phyloP scores from a whole-genome alignment of 106 monocot species.

The Allium cepa region DNA sequence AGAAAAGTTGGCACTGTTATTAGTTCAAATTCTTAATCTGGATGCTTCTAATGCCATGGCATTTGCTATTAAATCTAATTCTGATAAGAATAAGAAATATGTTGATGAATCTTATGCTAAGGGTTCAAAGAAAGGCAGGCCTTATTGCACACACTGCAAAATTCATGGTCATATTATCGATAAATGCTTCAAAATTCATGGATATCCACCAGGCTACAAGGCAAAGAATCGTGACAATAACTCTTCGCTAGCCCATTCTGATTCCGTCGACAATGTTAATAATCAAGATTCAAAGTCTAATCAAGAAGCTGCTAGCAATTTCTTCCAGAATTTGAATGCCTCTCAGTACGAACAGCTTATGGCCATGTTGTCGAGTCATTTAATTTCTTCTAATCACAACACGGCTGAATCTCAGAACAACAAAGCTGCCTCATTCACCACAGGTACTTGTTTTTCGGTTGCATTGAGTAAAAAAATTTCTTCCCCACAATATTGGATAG shows the following conservation, averaged over 20 bases:
- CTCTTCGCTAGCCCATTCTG: too few species aligned
- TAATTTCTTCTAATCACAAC: too few species aligned
- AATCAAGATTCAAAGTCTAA: background rate
- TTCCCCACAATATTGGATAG: background rate
- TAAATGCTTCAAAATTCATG: background rate
- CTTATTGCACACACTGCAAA: background rate
- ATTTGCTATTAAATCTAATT: background rate
- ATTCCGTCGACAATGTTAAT: too few species aligned
- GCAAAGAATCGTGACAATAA: background rate
- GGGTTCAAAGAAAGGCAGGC: background rate
- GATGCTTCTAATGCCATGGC: background rate
- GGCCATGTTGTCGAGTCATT: too few species aligned
- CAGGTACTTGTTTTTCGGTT: too few species aligned
- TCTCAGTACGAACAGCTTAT: too few species aligned
- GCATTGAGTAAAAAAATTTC: too few species aligned
- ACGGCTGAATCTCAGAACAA: too few species aligned
- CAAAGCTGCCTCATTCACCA: too few species aligned
- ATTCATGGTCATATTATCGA: background rate
- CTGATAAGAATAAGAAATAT: background rate
- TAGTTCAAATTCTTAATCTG: background rate
- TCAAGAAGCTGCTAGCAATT: background rate
- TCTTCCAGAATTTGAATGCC: background rate
- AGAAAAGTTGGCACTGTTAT: background rate
- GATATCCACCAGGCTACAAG: background rate
- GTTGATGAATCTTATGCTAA: background rate